A percentile compares a stretch with the other conserved stretches of the same genome.
phyloP scores from a whole-genome alignment of 1,139 yeast genomes.

The Meyerozyma elateridarum region DNA sequence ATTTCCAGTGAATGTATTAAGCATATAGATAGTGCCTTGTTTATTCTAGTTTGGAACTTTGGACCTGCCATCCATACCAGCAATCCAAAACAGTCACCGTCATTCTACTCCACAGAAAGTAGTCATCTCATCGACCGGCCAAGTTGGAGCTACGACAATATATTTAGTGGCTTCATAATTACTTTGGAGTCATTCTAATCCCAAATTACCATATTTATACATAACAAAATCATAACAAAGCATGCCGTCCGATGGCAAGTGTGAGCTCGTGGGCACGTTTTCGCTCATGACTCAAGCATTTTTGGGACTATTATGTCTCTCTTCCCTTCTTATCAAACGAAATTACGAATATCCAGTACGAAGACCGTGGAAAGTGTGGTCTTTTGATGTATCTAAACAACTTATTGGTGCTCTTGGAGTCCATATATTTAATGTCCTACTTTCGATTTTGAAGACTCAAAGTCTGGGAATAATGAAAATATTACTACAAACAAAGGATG shows the following conservation, averaged over 20 bases:
- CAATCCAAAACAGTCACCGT: too few relatives aligned
- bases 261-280: slow-evolving; percentile 70
- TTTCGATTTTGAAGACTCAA: slow-evolving; percentile 52
- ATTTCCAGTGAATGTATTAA: too few relatives aligned
- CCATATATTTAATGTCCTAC: slow-evolving; percentile 71
- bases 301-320: slow-evolving; percentile 71
- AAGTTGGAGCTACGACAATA: too few relatives aligned
- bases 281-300: slow-evolving; percentile 60
- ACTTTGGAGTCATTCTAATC: too few relatives aligned
- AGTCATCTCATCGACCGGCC: too few relatives aligned
- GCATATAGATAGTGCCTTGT: too few relatives aligned
- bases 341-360: slow-evolving; percentile 71
- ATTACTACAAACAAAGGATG: slow-evolving; percentile 5
- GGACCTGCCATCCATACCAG: too few relatives aligned
- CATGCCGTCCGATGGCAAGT: slow-evolving; percentile 29
- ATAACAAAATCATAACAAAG: too few relatives aligned
- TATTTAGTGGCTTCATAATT: too few relatives aligned
- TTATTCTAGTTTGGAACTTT: too few relatives aligned
- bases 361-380: slow-evolving; percentile 86
- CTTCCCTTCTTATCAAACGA: slow-evolving; percentile 71
- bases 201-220: too few relatives aligned
- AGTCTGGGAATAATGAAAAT: slow-evolving; percentile 11
- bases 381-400: slow-evolving; percentile 86
- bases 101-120: too few relatives aligned
- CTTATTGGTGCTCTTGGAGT: slow-evolving; percentile 80